Evolutionary conservation across 1,139 yeast species (phyloP).

Genomic region (Candida sojae): DNA sequence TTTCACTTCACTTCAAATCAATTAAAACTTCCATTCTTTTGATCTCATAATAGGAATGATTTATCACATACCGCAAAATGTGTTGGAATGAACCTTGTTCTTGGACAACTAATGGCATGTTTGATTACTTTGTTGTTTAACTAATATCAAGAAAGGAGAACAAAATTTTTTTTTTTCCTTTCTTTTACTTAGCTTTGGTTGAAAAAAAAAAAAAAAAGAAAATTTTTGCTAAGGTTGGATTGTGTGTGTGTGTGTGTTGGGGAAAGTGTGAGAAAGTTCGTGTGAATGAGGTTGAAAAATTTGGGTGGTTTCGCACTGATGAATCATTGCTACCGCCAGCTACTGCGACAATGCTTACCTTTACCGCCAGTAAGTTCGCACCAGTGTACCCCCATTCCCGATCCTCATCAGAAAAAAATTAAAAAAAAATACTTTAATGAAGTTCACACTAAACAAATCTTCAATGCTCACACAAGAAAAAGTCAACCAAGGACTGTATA

Average conservation of each 20-base stretch:
- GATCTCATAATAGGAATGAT: background rate
- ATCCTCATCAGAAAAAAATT: too few relatives aligned
- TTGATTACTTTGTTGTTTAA: constrained; percentile 27
- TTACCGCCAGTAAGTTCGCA: too few relatives aligned
- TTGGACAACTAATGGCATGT: constrained; percentile 96
- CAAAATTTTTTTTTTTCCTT: constrained; percentile 4
- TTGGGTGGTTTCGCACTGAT: too few relatives aligned
- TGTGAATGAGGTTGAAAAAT: too few relatives aligned
- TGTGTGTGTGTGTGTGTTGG: background rate
- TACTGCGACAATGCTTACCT: too few relatives aligned
- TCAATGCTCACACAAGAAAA: background rate
- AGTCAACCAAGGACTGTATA: constrained; percentile 7
- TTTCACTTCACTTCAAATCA: too few relatives aligned
- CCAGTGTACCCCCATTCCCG: too few relatives aligned
- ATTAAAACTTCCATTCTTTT: too few relatives aligned
- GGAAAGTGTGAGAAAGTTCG: background rate
- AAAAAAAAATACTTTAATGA: too few relatives aligned
- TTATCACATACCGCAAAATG: constrained; percentile 94
- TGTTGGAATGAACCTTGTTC: constrained; percentile 99
- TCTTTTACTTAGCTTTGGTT: background rate
- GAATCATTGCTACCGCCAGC: too few relatives aligned
- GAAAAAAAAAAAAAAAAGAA: constrained; percentile 1
- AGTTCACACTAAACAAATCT: too few relatives aligned
- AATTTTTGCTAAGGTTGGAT: background rate
- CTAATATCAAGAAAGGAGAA: constrained; percentile 4